Conservation (phyloP, 352 stramenopile species). For the Detonula confervacea region DNA sequence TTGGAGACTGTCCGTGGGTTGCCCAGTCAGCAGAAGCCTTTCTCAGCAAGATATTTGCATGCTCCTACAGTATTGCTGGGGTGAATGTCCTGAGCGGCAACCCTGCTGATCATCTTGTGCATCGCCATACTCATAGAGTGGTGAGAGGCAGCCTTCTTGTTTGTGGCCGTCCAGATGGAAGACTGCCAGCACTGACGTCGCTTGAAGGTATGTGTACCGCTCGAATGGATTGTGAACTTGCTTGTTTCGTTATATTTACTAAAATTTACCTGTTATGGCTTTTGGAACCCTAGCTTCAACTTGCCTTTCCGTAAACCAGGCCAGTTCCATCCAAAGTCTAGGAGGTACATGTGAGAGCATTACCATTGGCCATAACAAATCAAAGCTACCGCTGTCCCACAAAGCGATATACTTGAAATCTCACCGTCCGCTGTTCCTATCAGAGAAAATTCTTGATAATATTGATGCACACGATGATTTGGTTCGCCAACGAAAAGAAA, state of each 20-base stretch:
- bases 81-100: constrained; percentile 68
- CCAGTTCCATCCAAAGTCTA: constrained; percentile 43
- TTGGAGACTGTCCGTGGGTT: constrained; percentile 70
- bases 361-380: neutral
- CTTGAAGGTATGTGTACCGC: constrained; percentile 64
- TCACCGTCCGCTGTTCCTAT: constrained; percentile 64
- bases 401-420: constrained; percentile 48
- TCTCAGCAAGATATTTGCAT: constrained; percentile 69
- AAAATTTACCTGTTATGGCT: too few relatives aligned
- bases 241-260: too few relatives aligned
- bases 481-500: too few relatives aligned
- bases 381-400: neutral
- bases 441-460: constrained; percentile 59
- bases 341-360: constrained; percentile 41
- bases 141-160: constrained; percentile 74
- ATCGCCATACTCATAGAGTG: constrained; percentile 75
- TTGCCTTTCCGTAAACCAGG: constrained; percentile 52
- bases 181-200: constrained; percentile 73
- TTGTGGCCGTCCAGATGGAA: constrained; percentile 78
- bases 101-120: constrained; percentile 73
- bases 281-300: too few relatives aligned
- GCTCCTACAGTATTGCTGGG: constrained; percentile 68
- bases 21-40: constrained; percentile 39
- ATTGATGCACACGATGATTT: too few relatives aligned
- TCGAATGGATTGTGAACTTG: too few relatives aligned